Conservation (phyloP, 23 red algal species). For the Gracilaria vermiculophylla region DNA sequence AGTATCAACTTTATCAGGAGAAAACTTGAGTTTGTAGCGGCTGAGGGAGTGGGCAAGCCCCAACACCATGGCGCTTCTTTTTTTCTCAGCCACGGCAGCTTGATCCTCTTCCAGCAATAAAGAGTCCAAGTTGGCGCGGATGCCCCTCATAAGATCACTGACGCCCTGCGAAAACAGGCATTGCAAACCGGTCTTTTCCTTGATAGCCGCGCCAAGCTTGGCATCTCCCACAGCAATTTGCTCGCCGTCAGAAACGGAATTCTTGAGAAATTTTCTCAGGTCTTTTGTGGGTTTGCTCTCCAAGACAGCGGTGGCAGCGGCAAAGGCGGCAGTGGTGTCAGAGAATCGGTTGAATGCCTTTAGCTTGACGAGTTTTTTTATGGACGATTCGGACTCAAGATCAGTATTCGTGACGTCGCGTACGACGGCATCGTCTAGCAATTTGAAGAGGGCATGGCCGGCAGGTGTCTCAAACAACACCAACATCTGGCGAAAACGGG, state of each 20-base stretch:
- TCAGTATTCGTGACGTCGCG: conserved; percentile 30
- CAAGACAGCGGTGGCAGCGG: conserved; percentile 77
- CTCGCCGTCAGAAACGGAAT: conserved; percentile 60
- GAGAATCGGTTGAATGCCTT: conserved; percentile 89
- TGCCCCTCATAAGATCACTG: conserved; percentile 71
- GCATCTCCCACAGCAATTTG: conserved; percentile 81
- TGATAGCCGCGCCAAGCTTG: conserved; percentile 90
- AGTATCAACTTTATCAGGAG: conserved; percentile 86
- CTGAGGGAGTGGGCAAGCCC: conserved; percentile 91
- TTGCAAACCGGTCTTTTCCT: conserved; percentile 82
- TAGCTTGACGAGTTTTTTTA: conserved; percentile 73
- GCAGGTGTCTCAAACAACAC: conserved; percentile 96
- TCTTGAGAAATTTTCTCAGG: conserved; percentile 91
- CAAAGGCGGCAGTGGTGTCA: conserved; percentile 82
- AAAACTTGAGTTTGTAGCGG: conserved; percentile 97
- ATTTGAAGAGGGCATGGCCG: conserved; percentile 97
- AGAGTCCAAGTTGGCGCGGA: conserved; percentile 70
- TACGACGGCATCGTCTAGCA: conserved; percentile 57
- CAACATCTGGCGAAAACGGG: conserved; percentile 66
- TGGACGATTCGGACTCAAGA: conserved; percentile 55
- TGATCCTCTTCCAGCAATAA: conserved; percentile 62
- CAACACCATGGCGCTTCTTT: conserved; percentile 74
- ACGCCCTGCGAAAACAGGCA: conserved; percentile 75
- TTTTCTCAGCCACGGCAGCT: conserved; percentile 31
- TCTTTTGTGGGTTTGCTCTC: conserved; percentile 94